phyloP scores from a whole-genome alignment of 1,284 basidiomycete genomes.

The Abortiporus biennis region DNA sequence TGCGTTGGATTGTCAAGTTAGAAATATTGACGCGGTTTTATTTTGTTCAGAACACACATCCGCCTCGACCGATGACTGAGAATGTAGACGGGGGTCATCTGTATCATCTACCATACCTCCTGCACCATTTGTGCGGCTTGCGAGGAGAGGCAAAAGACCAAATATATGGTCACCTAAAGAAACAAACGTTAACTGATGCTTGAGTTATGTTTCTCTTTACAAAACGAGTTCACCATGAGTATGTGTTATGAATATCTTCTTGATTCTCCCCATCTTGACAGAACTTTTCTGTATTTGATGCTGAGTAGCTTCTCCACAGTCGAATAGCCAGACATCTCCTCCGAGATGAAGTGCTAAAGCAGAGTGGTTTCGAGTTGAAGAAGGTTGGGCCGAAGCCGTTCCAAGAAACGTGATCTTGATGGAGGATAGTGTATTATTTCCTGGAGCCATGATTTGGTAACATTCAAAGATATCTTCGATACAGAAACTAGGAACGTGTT shows the following conservation, averaged over 20 bases:
- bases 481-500: too few species aligned
- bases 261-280: conserved; percentile 75
- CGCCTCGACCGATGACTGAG: conserved; percentile 9
- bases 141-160: conserved; percentile 72
- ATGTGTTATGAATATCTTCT: conserved; percentile 90
- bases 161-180: conserved; percentile 84
- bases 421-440: conserved; percentile 28
- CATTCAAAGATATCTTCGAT: too few species aligned
- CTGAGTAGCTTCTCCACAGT: conserved; percentile 89
- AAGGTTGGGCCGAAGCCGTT: conserved; percentile 74
- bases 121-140: conserved; percentile 61
- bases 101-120: conserved; percentile 59
- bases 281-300: conserved; percentile 67
- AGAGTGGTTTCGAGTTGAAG: conserved; percentile 70
- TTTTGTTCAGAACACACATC: conserved; percentile 11
- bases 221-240: conserved; percentile 62
- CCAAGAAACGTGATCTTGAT: conserved; percentile 68
- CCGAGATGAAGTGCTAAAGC: conserved; percentile 58
- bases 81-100: conserved; percentile 48
- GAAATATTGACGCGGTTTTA: conserved; percentile 8
- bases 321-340: conserved; percentile 78
- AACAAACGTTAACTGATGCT: too few species aligned
- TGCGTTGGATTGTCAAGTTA: conserved; percentile 18
- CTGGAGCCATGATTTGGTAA: too few species aligned
- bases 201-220: neutral